A percentile compares a stretch with the other conserved stretches of the same genome.
Conservation (phyloP, 148 eudicot species). For the Vaccinium macrocarpon region DNA sequence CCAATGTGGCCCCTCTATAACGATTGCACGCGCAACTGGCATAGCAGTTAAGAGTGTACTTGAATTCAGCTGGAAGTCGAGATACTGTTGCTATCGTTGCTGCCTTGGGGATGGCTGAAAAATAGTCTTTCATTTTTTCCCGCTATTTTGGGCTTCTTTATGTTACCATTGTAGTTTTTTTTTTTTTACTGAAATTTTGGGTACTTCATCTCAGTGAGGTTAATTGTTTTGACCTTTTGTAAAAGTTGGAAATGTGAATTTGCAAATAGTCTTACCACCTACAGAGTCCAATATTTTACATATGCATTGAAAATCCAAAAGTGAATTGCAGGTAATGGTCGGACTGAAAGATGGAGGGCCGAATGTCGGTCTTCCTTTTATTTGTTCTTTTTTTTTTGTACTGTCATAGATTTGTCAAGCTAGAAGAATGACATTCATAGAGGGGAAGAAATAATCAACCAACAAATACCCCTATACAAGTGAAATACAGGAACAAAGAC, state of each 20-base stretch:
- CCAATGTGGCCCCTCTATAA: constrained; percentile 9
- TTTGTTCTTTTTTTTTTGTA: no score
- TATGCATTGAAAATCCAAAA: neutral
- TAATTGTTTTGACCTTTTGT: constrained; percentile 11
- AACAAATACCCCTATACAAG: neutral
- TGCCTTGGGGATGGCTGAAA: constrained; percentile 27
- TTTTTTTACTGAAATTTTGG: constrained; percentile 25
- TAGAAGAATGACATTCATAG: neutral
- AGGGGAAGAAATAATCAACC: neutral
- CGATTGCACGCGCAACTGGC: constrained; percentile 23
- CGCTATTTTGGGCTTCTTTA: constrained; percentile 18
- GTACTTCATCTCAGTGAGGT: constrained; percentile 11
- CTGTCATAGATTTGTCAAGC: no score
- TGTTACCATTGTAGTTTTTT: neutral
- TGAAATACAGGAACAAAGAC: no score
- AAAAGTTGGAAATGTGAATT: constrained; percentile 18
- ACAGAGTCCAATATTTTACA: neutral
- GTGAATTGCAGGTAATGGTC: neutral
- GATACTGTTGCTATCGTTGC: constrained; percentile 19
- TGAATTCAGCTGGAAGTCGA: constrained; percentile 15
- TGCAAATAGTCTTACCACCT: constrained; percentile 9
- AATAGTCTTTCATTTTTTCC: constrained; percentile 21
- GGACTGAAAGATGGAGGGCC: neutral
- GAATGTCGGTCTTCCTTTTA: no score
- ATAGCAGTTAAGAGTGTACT: constrained; percentile 6